Percentiles rank a stretch among this genome's conserved stretches.
phyloP scores from a whole-genome alignment of 129 eudicot species.

The Centrapalus pauciflorus region DNA sequence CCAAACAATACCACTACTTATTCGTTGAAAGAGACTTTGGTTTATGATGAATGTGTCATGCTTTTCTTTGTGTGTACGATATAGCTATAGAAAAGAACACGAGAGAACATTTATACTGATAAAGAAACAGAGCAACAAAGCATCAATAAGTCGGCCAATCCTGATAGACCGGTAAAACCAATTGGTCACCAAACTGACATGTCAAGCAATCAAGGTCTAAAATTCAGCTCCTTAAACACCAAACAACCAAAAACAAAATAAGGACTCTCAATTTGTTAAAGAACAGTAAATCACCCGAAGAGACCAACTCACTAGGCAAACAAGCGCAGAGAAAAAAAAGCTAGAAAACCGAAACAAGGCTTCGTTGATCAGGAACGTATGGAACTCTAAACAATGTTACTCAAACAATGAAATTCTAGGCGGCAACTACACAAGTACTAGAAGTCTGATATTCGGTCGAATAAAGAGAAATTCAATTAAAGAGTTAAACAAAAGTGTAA shows the following conservation, averaged over 20 bases:
- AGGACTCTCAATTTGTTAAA: background rate
- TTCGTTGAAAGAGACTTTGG: background rate
- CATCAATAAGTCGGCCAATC: background rate
- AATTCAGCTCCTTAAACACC: background rate
- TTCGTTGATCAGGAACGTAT: background rate
- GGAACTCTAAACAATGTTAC: background rate
- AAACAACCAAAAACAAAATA: background rate
- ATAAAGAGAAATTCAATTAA: background rate
- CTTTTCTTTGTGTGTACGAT: background rate
- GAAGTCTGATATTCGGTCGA: too few species aligned
- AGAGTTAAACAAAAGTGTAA: background rate
- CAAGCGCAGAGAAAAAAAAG: too few species aligned
- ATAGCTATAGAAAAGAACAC: background rate
- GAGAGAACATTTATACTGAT: too few species aligned
- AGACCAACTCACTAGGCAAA: background rate
- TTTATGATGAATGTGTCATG: background rate
- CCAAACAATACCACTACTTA: background rate
- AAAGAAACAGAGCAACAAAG: background rate
- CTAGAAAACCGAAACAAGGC: background rate
- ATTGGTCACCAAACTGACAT: background rate
- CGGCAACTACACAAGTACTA: background rate
- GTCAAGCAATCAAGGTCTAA: background rate
- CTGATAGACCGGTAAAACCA: background rate
- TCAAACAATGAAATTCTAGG: background rate
- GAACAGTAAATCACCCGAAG: background rate